Base-by-base conservation (phyloP, 768 basidiomycete genomes). In the Suillus alpinus region DNA sequence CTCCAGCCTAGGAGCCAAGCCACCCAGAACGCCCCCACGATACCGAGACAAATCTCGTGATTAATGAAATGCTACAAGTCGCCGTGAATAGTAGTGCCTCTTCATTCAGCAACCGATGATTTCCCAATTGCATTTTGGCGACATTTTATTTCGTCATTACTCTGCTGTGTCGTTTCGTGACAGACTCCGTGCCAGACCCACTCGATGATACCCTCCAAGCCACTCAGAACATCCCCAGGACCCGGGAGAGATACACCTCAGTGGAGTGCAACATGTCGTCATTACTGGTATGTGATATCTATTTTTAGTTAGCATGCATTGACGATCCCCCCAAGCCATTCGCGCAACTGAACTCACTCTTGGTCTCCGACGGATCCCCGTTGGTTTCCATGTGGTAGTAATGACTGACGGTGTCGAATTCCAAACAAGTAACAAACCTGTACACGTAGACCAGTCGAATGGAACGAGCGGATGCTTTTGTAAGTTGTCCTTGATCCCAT, bases 311-410 rank as follows among this genome's bases (percentile, higher is more conserved):
- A n/a, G 18, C 31, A 13, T 1, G 18, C 12, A 20, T 32, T 32
- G 9, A 32, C 18, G 5, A 51, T 32, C n/a, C 10, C 6, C n/a
- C 20, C 9, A 51, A 65, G 66, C 41, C 10, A 55, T 67, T 41
- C 66, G 53, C 1, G 61, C 50, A n/a, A 59, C 57, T 7, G 31
- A 60, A 50, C n/a, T 67, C 18, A 4, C 20, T 9, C 26, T 23
- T 26, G 61, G 60, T 57, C 40, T 62, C 12, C 26, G 14, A 2
- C 56, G 51, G 2, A 56, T 62, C 10, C 66, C 66, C 3, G 36
- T 53, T 6, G 66, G 66, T 4, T 60, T 67, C 29, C 62, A 57
- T 43, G 49, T 65, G 12, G 12, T 2, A 8, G 6, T 61, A n/a
- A 10, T 20, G 16, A 4, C 47, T 0, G 46, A 37, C 0, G 13